Evolutionary conservation across 129 eudicot genomes (phyloP), one percentile per base, ranked within the genome.

Genomic region (Centrapalus pauciflorus): DNA sequence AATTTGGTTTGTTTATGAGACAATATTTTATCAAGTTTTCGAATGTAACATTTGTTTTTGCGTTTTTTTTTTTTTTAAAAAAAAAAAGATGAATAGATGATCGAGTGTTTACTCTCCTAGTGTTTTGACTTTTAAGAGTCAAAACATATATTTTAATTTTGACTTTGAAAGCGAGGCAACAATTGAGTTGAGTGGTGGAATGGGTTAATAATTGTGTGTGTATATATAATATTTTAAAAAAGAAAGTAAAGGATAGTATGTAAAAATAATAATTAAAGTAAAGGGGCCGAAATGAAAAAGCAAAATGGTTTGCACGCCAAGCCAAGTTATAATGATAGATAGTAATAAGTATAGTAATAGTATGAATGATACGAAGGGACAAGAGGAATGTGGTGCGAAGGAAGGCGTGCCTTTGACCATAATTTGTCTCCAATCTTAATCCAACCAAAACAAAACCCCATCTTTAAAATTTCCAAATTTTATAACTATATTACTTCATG

Each of bases 241-340:
- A 48, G 17, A 5, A 48, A 33, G 32, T 4, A 20, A 35, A 62
- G 5, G 4, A 34, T 38, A 17, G 0, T 25, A 23, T 57, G 7
- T 13, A 14, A 10, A 0, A n/a, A 12, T 61, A 48, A 71, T 61
- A 71, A 71, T 48, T 71, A 61, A 71, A 71, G 55, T 4, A 48
- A 35, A 41, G 54, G 54, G n/a, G n/a, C n/a, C n/a, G n/a, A n/a
- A n/a, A n/a, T 16, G 4, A 5, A 48, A 75, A 66, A 75, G 76
- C 38, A 59, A 50, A 49, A 45, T 67, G 56, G 55, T 32, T 45
- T 77, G 77, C 81, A 77, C 81, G 81, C 81, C 77, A 77, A 77
- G 57, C 76, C 20, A 77, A 77, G 55, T 54, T 34, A 70, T 41
- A 70, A 55, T 70, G 28, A 76, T 59, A n/a, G n/a, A n/a, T n/a